phyloP scores from a whole-genome alignment of 2,329 filamentous ascomycete species.

The Gnomoniopsis sp. region DNA sequence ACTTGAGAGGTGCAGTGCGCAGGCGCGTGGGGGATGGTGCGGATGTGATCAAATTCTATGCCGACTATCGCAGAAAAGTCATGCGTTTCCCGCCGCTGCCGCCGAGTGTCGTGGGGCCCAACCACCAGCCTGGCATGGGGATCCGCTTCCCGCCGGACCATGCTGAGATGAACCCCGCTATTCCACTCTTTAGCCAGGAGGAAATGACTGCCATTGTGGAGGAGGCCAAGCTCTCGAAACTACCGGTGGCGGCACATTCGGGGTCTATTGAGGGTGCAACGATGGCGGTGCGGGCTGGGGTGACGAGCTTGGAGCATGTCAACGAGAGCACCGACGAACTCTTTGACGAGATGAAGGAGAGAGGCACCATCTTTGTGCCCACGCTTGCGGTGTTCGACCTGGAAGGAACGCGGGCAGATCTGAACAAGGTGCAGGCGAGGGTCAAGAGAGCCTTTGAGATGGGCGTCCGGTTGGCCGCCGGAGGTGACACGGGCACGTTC shows the following conservation, averaged over 20 bases:
- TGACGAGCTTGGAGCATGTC: conserved; percentile 45
- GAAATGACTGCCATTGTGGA: conserved; percentile 48
- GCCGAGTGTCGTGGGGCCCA: conserved; percentile 22
- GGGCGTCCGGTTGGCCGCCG: conserved; percentile 48
- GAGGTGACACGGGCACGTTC: conserved; percentile 52
- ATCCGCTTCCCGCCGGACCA: conserved; percentile 34
- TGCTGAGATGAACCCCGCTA: conserved; percentile 34
- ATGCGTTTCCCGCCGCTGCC: conserved; percentile 38
- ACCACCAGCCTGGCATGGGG: not conserved
- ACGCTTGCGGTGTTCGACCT: conserved; percentile 45
- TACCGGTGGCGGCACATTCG: conserved; percentile 42
- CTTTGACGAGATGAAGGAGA: conserved; percentile 39
- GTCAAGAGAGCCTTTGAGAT: conserved; percentile 41
- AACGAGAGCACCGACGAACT: conserved; percentile 35
- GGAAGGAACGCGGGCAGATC: conserved; percentile 19
- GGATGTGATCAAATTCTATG: conserved; percentile 48
- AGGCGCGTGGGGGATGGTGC: conserved; percentile 44
- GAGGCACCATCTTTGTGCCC: conserved; percentile 48
- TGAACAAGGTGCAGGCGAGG: conserved; percentile 27
- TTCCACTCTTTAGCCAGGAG: conserved; percentile 42
- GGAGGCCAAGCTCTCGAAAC: conserved; percentile 38
- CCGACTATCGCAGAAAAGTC: conserved; percentile 42
- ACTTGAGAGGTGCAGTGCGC: conserved; percentile 42
- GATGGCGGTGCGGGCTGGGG: conserved; percentile 44
- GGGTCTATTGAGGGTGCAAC: conserved; percentile 38